Percentiles rank a stretch among this genome's conserved stretches.
Conservation (phyloP, 2,329 filamentous ascomycete species). For the Ophiostoma tasmaniense region DNA sequence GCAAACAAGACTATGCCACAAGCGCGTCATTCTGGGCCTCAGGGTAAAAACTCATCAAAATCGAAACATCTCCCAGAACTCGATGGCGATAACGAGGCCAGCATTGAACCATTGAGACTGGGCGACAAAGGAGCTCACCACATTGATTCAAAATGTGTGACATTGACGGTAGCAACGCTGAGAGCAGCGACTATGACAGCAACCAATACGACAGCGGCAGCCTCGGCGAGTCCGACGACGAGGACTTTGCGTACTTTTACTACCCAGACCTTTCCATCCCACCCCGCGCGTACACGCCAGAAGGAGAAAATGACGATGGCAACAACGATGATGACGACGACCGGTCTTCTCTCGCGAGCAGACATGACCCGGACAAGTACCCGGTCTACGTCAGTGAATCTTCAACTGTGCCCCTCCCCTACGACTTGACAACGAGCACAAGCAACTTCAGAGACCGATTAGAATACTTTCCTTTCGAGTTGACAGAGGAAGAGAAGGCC, state of each 20-base stretch:
- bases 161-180: neutral
- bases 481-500: neutral
- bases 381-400: neutral
- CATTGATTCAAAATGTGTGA: neutral
- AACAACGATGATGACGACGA: neutral
- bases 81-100: neutral
- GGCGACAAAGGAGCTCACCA: neutral
- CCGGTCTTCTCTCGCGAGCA: neutral
- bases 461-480: neutral
- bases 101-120: neutral
- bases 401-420: neutral
- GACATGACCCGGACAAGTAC: neutral
- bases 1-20: neutral
- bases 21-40: neutral
- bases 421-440: neutral
- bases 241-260: neutral
- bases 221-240: neutral
- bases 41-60: neutral
- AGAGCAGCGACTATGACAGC: neutral
- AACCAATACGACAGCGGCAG: neutral
- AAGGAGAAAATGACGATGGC: neutral
- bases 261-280: neutral
- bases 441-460: neutral
- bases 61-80: neutral
- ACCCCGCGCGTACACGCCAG: neutral